Evolutionary conservation across 495 filamentous ascomycete species (phyloP), one percentile per base, ranked within the genome.

Genomic region (Tuber magnatum): DNA sequence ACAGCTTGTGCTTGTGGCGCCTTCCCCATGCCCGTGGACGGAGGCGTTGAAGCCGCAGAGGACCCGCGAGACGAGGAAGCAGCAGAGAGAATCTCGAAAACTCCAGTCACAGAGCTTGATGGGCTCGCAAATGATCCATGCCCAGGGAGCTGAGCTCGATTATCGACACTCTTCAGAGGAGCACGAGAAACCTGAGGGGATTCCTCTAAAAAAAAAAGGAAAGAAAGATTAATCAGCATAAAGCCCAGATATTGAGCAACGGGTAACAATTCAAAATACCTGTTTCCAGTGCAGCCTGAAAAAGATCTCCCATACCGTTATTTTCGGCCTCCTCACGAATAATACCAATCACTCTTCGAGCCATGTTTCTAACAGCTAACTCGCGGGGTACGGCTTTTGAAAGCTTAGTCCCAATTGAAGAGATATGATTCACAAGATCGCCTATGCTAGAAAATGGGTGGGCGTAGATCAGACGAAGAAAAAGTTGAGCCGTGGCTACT

Each of bases 311-410:
- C 69, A 91, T 92, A 68, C 91, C 85, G 72, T 93, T 91, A 80
- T 94, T 93, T 71, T 92, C 89, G 46, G 91, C 90, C 81, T 97
- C 94, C 81, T 97, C 94, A 39, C 95, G 89, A 77, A 99, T 93
- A 71, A 98, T 86, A 51, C 93, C 93, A 35, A 99, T 85, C 28
- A 97, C 91, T 74, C 95, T 91, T 73, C 94, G 88, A 43, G 97
- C 92, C 80, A 98, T 92, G 79, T 98, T 99, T 69, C 94, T 94
- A 39, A 97, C 93, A 5, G 92, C 93, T 80, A 96, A 89, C 84
- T 97, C 95, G 28, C 90, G 86, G 22, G 95, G 94, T 76, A 95
- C 93, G 18, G 95, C 93, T 51, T 90, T 87, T 48, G 90, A 89
- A 51, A 99, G 87, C 71, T 88, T 87, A 74, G 88, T 87, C 43